These are phyloP conservation scores for Ehretia macrophylla DNA, from an alignment of 257 asterid species.

Conservation along the genomic window DNA sequence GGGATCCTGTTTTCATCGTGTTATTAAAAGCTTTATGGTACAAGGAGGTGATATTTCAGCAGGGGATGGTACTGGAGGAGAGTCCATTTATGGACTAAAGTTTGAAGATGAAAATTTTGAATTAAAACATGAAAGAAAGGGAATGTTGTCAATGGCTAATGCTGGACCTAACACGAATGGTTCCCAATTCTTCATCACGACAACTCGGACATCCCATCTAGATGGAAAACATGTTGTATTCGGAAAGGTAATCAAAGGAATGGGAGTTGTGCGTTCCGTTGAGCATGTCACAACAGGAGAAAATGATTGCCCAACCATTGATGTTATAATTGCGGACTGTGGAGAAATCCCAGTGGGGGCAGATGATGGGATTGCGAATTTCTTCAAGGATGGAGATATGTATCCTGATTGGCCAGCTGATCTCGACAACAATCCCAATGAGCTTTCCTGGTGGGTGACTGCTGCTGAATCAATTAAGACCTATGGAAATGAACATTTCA, in stretches of 20 bases:
- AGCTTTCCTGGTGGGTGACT: constrained; percentile 84
- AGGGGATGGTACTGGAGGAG: constrained; percentile 94
- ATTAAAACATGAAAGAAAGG: constrained; percentile 84
- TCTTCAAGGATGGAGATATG: constrained; percentile 79
- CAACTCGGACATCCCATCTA: constrained; percentile 82
- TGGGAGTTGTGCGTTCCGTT: constrained; percentile 86
- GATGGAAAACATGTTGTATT: constrained; percentile 93
- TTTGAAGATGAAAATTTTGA: constrained; percentile 91
- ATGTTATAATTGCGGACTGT: constrained; percentile 58
- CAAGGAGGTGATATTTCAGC: constrained; percentile 97
- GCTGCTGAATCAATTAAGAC: constrained; percentile 73
- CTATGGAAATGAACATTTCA: constrained; percentile 80
- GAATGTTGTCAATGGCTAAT: constrained; percentile 94
- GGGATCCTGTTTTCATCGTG: constrained; percentile 84
- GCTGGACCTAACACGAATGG: constrained; percentile 84
- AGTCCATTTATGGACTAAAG: constrained; percentile 81
- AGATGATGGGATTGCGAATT: constrained; percentile 74
- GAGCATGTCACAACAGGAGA: constrained; percentile 72
- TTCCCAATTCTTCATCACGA: constrained; percentile 88
- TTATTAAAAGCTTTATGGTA: constrained; percentile 85
- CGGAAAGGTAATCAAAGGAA: constrained; percentile 87
- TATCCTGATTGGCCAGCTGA: constrained; percentile 96
- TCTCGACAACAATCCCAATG: constrained; percentile 56
- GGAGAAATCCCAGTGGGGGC: constrained; percentile 81
- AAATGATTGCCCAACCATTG: constrained; percentile 58